Evolutionary conservation across 139 green algal genomes (phyloP), one percentile per base, ranked within the genome.

Genomic region (Deuterostichococcus epilithicus): DNA sequence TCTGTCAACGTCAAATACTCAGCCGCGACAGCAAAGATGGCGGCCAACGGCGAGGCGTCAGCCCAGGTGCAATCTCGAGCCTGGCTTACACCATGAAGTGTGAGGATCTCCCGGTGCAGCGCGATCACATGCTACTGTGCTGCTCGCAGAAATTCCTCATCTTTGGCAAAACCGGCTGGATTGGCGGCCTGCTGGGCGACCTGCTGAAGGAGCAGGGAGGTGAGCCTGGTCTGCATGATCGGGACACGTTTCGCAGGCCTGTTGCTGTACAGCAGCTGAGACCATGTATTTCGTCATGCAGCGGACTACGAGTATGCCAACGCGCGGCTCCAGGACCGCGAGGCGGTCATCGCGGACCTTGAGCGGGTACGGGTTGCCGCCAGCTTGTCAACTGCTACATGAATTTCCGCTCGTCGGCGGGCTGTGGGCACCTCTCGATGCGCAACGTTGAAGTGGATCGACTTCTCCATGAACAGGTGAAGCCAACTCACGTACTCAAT

Each of bases 401-500:
- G n/a, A n/a, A n/a, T n/a, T n/a, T n/a, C n/a, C n/a, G n/a, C n/a
- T n/a, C n/a, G n/a, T n/a, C n/a, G n/a, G n/a, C n/a, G n/a, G n/a
- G n/a, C n/a, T n/a, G n/a, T n/a, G n/a, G n/a, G n/a, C n/a, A n/a
- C n/a, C n/a, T n/a, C n/a, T n/a, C n/a, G n/a, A n/a, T n/a, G n/a
- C n/a, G n/a, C n/a, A n/a, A n/a, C n/a, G n/a, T n/a, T n/a, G n/a
- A n/a, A n/a, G n/a, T n/a, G n/a, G n/a, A n/a, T n/a, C 33, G 10
- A 26, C 68, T 76, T 36, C 39, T 36, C 71, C 30, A 3, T 37
- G 3, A 76, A 20, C 86, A 94, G 86, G 88, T 95, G 5, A 94
- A 97, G 84, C 94, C 94, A 42, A 99, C 95, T 0, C 96, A 99
- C 42, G 90, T 99, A 15, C 85, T 99, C 1, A 97, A 97, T 79